A percentile compares a stretch with the other conserved stretches of the same genome.
These are phyloP conservation scores for Sphagnum tenellum DNA, from an alignment of 225 moss, liverwort and hornwort genomes.

Conservation along the genomic window DNA sequence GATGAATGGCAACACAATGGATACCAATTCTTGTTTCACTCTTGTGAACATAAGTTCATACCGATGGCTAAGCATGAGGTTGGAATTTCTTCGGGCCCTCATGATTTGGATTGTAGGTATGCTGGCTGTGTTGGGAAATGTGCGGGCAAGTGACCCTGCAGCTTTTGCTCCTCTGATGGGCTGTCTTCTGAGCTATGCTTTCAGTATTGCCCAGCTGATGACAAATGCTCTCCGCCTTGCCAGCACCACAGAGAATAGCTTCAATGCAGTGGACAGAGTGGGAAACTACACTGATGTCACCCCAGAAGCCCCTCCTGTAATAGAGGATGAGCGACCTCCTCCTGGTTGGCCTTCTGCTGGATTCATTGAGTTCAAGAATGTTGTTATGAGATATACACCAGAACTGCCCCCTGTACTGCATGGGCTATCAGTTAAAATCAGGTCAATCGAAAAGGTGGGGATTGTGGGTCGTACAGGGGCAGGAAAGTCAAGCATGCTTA, in stretches of 20 bases:
- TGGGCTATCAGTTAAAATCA: slow-evolving; percentile 44
- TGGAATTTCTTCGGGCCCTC: slow-evolving; percentile 40
- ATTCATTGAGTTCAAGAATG: slow-evolving; percentile 21
- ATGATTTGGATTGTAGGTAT: slow-evolving; percentile 42
- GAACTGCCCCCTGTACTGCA: slow-evolving; percentile 43
- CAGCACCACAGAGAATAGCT: slow-evolving; percentile 43
- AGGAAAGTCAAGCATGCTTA: slow-evolving; percentile 66
- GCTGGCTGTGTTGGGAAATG: slow-evolving; percentile 38
- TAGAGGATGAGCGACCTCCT: slow-evolving; percentile 35
- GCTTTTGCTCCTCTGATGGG: slow-evolving; percentile 52
- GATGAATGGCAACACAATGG: slow-evolving; percentile 40
- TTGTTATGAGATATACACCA: slow-evolving; percentile 41
- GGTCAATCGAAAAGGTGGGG: slow-evolving; percentile 58
- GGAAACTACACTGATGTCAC: slow-evolving; percentile 33
- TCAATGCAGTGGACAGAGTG: slow-evolving; percentile 46
- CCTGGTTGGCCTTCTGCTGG: slow-evolving; percentile 37
- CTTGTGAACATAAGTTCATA: slow-evolving; percentile 43
- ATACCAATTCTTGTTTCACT: slow-evolving; percentile 28
- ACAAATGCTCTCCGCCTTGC: slow-evolving; percentile 38
- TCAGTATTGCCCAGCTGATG: slow-evolving; percentile 37
- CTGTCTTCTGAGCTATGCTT: slow-evolving; percentile 38
- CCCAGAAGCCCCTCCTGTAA: slow-evolving; percentile 31
- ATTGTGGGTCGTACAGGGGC: slow-evolving; percentile 77
- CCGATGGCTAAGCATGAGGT: slow-evolving; percentile 39
- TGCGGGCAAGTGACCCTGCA: slow-evolving; percentile 16